Base-by-base conservation (phyloP, 1,284 basidiomycete genomes). In the Cutaneotrichosporon curvatum region DNA sequence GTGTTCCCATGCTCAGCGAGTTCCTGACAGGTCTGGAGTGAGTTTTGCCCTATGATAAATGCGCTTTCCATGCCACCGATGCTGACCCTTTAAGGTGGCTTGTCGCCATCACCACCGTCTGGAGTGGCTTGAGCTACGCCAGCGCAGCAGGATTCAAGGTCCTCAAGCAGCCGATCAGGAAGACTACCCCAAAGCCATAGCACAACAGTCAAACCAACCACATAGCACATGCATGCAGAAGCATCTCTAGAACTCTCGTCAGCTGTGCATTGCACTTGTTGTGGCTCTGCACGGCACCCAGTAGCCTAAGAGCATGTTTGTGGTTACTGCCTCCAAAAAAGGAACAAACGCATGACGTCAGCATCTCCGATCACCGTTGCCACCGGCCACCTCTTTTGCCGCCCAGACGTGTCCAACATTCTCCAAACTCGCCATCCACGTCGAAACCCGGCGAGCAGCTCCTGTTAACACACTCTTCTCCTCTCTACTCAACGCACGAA, bases 101-200 rank as follows among this genome's bases (percentile, higher is more conserved):
- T 2, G 90, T 95, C 0, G 90, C 84, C 0, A 79, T 78, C 2
- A 96, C 94, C 4, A 97, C 94, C 0, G 75, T 96, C 22, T 88
- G 84, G 82, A 94, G 89, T 57, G 94, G 94, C 2, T 60, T 91
- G 40, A 89, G 88, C 20, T 97, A 97, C 62, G 62, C 94, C 1
- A 86, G 87, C 9, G 81, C 80, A 53, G 74, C 82, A 45, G 84
- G 83, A 0, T 81, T 87, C 41, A 80, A 80, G 40, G 71, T 84
- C 22, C 53, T 73, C 37, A 60, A 54, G 33, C 57, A 55, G 41
- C 55, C 59, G 6, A 23, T 31, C 10, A 3, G 12, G 18, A 37
- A 32, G 35, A 28, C 25, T 7, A 7, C 25, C 12, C 36, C 30
- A n/a, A 50, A 51, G 41, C 19, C 25, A 16, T 37, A 46, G 32